phyloP scores from a whole-genome alignment of 2,329 filamentous ascomycete genomes.

The Alternaria conjuncta region DNA sequence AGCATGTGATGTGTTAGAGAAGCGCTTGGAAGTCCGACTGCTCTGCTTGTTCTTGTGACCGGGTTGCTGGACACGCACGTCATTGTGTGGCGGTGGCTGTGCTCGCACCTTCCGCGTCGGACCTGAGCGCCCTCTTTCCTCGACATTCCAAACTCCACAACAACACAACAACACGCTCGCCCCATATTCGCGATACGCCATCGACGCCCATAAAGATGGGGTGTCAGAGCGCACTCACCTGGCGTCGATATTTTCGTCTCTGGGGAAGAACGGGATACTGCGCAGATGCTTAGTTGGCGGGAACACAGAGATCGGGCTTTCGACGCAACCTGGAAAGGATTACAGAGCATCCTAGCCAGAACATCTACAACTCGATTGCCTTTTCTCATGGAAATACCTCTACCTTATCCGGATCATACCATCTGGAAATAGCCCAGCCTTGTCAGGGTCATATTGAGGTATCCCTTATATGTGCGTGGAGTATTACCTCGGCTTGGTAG shows the following conservation, averaged over 20 bases:
- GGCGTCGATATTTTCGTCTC: not conserved
- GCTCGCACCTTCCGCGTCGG: not conserved
- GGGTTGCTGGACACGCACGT: constrained; percentile 5
- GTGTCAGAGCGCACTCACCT: not conserved
- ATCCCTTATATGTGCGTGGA: not conserved
- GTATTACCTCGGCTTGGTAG: not conserved
- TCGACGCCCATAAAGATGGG: not conserved
- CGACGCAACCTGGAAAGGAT: not conserved
- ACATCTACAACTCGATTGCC: not conserved
- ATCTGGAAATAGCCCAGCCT: not conserved
- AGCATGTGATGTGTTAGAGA: constrained; percentile 29
- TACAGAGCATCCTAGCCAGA: not conserved
- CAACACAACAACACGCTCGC: not conserved
- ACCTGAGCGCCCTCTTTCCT: not conserved
- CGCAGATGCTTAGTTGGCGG: not conserved
- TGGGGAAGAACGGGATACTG: not conserved
- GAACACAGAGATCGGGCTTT: not conserved
- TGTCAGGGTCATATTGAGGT: not conserved
- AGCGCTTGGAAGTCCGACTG: not conserved
- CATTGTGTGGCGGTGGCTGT: constrained; percentile 21
- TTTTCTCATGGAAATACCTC: not conserved
- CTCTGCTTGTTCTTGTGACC: constrained; percentile 8
- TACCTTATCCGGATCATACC: not conserved
- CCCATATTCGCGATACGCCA: not conserved
- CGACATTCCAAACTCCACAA: not conserved